Evolutionary conservation across 1,139 yeast genomes (phyloP).

Genomic region (Lipomyces yarrowii): DNA sequence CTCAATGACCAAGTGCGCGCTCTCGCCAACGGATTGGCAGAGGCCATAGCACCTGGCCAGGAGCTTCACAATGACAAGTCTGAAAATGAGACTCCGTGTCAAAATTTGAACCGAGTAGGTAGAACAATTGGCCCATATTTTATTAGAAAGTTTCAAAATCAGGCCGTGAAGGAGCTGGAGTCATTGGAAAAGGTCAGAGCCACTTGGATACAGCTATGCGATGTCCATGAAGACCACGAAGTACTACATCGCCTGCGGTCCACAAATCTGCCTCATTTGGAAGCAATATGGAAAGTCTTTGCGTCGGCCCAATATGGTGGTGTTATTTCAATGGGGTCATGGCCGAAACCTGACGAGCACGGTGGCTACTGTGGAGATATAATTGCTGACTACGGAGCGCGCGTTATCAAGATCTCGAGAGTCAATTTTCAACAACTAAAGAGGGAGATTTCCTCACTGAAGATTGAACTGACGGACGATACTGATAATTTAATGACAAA

Average conservation of each 20-base stretch:
- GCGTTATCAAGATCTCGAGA: constrained; percentile 10
- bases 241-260: constrained; percentile 17
- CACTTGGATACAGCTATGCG: background rate
- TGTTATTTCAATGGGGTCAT: constrained; percentile 14
- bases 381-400: constrained; percentile 13
- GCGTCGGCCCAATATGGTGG: constrained; percentile 4
- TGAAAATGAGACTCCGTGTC: background rate
- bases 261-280: constrained; percentile 21
- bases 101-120: constrained; percentile 1
- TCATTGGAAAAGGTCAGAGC: constrained; percentile 10
- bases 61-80: background rate
- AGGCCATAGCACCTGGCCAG: background rate
- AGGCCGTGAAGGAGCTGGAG: constrained; percentile 11
- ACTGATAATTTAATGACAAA: constrained; percentile 4
- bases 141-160: constrained; percentile 12
- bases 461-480: constrained; percentile 12
- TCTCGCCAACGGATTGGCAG: background rate
- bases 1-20: background rate
- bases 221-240: background rate
- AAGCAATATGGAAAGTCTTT: constrained; percentile 22
- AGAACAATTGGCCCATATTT: constrained; percentile 14
- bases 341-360: constrained; percentile 10
- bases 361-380: constrained; percentile 14
- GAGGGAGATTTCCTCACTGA: constrained; percentile 8
- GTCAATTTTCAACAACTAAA: constrained; percentile 3